A percentile compares a stretch with the other conserved stretches of the same genome.
phyloP scores from a whole-genome alignment of 2,329 filamentous ascomycete species.

The Verticillium dahliae region DNA sequence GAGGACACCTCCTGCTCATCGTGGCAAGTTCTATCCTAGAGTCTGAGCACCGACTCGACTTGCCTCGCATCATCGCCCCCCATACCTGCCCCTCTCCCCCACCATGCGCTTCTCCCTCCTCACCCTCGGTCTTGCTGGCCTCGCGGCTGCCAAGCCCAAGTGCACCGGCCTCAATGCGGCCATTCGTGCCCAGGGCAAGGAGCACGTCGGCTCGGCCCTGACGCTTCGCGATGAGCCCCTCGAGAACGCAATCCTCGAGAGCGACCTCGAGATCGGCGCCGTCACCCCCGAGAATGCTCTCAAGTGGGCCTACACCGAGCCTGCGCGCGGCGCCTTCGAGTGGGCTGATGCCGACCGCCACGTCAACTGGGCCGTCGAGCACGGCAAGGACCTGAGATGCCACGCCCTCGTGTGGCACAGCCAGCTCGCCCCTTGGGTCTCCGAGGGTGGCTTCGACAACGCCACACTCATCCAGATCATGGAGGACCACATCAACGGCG shows the following conservation, averaged over 20 bases:
- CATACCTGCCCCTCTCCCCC: background rate
- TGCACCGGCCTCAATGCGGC: slow-evolving; percentile 15
- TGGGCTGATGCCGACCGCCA: slow-evolving; percentile 51
- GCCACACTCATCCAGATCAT: slow-evolving; percentile 46
- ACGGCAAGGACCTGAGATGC: slow-evolving; percentile 46
- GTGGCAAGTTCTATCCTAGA: background rate
- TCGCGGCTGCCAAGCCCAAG: slow-evolving; percentile 1
- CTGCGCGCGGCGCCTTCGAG: slow-evolving; percentile 50
- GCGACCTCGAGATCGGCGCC: slow-evolving; percentile 47
- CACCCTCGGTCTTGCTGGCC: background rate
- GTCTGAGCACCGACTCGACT: background rate
- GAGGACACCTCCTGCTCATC: background rate
- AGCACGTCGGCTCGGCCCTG: slow-evolving; percentile 52
- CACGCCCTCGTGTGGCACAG: slow-evolving; percentile 46
- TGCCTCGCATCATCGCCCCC: background rate
- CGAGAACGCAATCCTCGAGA: slow-evolving; percentile 43
- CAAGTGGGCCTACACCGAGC: slow-evolving; percentile 55
- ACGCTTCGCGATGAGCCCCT: slow-evolving; percentile 44
- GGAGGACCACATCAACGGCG: slow-evolving; percentile 51
- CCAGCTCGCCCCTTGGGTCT: slow-evolving; percentile 30
- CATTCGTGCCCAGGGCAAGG: slow-evolving; percentile 16
- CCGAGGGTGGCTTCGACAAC: slow-evolving; percentile 43
- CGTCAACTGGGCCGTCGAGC: slow-evolving; percentile 31
- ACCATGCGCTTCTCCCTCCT: background rate
- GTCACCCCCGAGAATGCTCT: slow-evolving; percentile 44